Base-by-base conservation (phyloP, 1,284 basidiomycete species). In the Ganoderma meredithae region DNA sequence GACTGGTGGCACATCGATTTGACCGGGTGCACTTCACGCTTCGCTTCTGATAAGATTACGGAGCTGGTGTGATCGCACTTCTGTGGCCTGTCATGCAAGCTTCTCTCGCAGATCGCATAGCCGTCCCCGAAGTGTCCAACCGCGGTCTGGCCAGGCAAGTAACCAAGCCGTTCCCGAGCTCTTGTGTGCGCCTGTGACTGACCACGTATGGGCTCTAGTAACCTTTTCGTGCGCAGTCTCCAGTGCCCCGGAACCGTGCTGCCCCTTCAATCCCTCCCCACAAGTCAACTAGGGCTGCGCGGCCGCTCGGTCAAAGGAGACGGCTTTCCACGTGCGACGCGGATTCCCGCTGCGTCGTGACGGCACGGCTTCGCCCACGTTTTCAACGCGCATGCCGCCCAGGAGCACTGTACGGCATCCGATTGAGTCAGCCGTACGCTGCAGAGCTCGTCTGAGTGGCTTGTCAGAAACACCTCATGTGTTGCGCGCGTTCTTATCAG, bases 171-270 rank as follows among this genome's bases (percentile, higher is more conserved):
- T 72, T 67, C 71, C 60, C 69, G 69, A 68, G 63, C 61, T 61
- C 52, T 63, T 70, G 67, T 72, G 66, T 68, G 66, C 62, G 56
- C 71, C 56, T 72, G 71, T 72, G 71, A 68, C 64, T 62, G 41
- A 52, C 65, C 58, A 62, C 65, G 63, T 36, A 65, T 61, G 64
- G 66, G 66, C 65, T 60, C 64, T 31, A 56, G 62, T 39, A 60
- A 60, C 33, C 62, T 59, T 40, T 62, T 36, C 60, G 36, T 59
- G 53, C 65, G 36, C 65, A 72, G 67, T 72, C 71, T 72, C 71
- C 71, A 47, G 27, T 60, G 7, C 43, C 39, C 62, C 64, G 71
- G 71, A 65, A 64, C 71, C 64, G n/a, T 67, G 63, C 67, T 72
- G 44, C 71, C 71, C 63, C 40, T 69, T 70, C 65, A 47, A 69